Conservation (phyloP, 257 asterid species). For the Echium plantagineum region DNA sequence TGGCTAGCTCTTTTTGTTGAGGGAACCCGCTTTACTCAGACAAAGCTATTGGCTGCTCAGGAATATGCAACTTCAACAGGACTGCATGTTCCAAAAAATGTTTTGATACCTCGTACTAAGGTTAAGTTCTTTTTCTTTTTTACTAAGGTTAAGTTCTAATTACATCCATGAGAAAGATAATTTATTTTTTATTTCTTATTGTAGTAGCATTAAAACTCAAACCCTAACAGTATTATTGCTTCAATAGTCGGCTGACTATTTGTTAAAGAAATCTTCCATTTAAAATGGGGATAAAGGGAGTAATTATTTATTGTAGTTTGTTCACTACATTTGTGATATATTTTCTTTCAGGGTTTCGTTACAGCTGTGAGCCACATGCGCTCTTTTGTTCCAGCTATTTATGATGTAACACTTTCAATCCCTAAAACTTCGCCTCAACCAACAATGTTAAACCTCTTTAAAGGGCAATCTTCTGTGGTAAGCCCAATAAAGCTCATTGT, state of each 20-base stretch:
- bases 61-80: conserved; percentile 78
- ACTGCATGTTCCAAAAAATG: conserved; percentile 77
- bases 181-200: too few species aligned
- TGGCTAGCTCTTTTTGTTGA: conserved; percentile 94
- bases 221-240: too few species aligned
- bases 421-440: conserved; percentile 79
- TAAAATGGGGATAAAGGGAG: too few species aligned
- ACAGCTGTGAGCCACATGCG: conserved; percentile 82
- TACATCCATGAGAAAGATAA: neutral
- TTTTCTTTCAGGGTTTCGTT: conserved; percentile 74
- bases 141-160: conserved; percentile 51
- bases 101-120: conserved; percentile 95
- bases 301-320: neutral
- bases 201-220: too few species aligned
- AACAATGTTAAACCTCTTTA: conserved; percentile 81
- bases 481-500: conserved; percentile 15
- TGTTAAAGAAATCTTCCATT: too few species aligned
- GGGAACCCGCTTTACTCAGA: conserved; percentile 92
- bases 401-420: conserved; percentile 77
- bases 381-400: conserved; percentile 88
- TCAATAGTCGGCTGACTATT: too few species aligned
- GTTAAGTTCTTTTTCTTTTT: conserved; percentile 33
- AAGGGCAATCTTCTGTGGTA: conserved; percentile 88
- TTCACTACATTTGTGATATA: neutral
- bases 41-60: conserved; percentile 91